Percentiles rank a stretch among this genome's conserved stretches.
Conservation (phyloP, 2,329 filamentous ascomycete genomes). For the Dendryphion nanum region DNA sequence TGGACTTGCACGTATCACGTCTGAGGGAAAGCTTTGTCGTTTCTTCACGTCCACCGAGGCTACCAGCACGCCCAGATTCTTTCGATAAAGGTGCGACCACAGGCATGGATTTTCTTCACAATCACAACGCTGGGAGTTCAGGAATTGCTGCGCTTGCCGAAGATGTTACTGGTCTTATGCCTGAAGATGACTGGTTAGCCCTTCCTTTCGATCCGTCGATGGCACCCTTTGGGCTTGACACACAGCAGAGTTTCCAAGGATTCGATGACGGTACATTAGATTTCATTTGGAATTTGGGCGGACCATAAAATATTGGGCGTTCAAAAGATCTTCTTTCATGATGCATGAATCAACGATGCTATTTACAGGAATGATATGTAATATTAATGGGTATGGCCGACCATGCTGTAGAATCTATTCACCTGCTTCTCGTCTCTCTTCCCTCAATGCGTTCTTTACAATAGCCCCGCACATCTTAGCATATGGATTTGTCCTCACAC, state of each 20-base stretch:
- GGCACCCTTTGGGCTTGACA: conserved; percentile 38
- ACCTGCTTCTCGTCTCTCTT: conserved; percentile 44
- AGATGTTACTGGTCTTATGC: conserved; percentile 35
- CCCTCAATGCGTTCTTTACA: conserved; percentile 58
- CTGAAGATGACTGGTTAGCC: conserved; percentile 39
- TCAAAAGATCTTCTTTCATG: neutral
- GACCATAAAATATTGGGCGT: too few relatives aligned
- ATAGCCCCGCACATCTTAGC: conserved; percentile 63
- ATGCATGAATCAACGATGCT: neutral
- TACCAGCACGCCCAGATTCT: conserved; percentile 30
- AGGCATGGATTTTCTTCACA: conserved; percentile 38
- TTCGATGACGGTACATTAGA: conserved; percentile 39
- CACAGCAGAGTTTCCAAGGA: conserved; percentile 34
- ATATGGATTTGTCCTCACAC: conserved; percentile 61
- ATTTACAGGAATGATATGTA: too few relatives aligned
- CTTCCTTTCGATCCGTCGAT: conserved; percentile 40
- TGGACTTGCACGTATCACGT: conserved; percentile 43
- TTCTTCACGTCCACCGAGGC: conserved; percentile 33
- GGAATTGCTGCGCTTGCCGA: conserved; percentile 34
- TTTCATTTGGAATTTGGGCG: conserved; percentile 42
- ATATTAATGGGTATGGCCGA: too few relatives aligned
- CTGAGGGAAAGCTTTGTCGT: conserved; percentile 38
- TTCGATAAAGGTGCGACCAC: conserved; percentile 28
- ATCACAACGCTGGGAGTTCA: conserved; percentile 35
- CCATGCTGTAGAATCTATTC: too few relatives aligned